phyloP scores from a whole-genome alignment of 345 rosid species.

The Stellera chamaejasme region DNA sequence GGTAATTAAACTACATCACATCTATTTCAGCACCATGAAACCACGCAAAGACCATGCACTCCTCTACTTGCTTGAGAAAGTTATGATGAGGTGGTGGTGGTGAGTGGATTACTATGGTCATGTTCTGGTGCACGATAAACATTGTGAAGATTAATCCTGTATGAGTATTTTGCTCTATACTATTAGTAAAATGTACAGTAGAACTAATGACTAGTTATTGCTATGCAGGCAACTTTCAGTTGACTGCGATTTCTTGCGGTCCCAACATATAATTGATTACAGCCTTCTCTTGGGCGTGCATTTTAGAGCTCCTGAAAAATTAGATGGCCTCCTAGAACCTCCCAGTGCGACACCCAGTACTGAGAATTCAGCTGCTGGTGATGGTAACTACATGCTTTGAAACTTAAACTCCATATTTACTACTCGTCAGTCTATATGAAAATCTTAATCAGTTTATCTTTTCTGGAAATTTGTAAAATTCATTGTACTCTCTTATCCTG shows the following conservation, averaged over 20 bases:
- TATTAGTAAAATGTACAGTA: not conserved
- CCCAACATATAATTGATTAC: slow-evolving; percentile 69
- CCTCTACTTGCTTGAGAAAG: not conserved
- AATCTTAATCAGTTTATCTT: too few species aligned
- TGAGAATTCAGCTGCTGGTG: slow-evolving; percentile 30
- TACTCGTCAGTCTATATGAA: too few species aligned
- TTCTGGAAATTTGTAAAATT: not conserved
- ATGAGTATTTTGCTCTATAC: not conserved
- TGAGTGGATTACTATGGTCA: too few species aligned
- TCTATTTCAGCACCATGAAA: too few species aligned
- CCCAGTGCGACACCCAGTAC: slow-evolving; percentile 28
- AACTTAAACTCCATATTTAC: too few species aligned
- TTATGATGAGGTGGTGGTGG: not conserved
- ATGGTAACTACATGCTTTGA: too few species aligned
- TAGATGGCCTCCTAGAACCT: slow-evolving; percentile 47
- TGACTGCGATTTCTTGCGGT: slow-evolving; percentile 65
- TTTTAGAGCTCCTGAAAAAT: slow-evolving; percentile 73
- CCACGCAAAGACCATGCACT: too few species aligned
- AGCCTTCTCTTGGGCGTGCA: slow-evolving; percentile 74
- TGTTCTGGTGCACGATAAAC: too few species aligned
- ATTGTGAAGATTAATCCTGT: too few species aligned
- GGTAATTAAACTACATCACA: too few species aligned
- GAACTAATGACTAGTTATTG: not conserved
- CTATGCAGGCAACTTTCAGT: slow-evolving; percentile 53
- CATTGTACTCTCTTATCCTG: too few species aligned